Base-by-base conservation (phyloP, 305 asterid species). In the Fraxinus sp. region DNA sequence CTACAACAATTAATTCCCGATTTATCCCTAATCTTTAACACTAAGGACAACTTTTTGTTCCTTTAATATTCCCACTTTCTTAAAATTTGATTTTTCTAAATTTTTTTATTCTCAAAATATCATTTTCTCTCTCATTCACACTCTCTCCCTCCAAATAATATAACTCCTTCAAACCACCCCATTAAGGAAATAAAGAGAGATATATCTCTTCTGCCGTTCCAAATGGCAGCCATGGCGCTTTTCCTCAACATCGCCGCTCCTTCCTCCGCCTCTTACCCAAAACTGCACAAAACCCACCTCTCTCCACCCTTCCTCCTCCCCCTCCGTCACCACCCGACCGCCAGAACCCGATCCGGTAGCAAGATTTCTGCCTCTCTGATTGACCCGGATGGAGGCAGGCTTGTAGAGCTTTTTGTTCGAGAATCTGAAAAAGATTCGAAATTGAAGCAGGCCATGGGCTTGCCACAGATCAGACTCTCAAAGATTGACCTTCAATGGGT, bases 401-500 rank as follows among this genome's bases (percentile, higher is more conserved):
- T 95, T 2, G 93, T 92, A 24, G 97, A 94, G 77, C 97, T 95
- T 1, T 79, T 94, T 35, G 90, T 92, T 0, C 80, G 80, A 1
- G 91, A 91, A 73, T 85, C 96, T 0, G 93, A 92, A 5, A 93
- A 89, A 37, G 89, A 73, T 0, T 75, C 85, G 81, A 94, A 89
- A 74, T 72, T 55, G 35, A 81, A 82, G 43, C 90, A 90, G 81
- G 93, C 98, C 2, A 2, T 46, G 62, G 43, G 72, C 78, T 82
- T 96, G 91, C 99, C 98, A 6, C 81, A 84, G 81, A 89, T 96
- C 75, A 84, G 83, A 88, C 92, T 96, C 84, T 89, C 98, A 26
- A 75, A 35, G 81, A 90, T 93, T 30, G 99, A 96, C 75, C 92
- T 93, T 14, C 95, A 96, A 73, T 96, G 99, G 99, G 95, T 96